phyloP scores from a whole-genome alignment of 2,329 filamentous ascomycete genomes.

The Colletotrichum incanum region DNA sequence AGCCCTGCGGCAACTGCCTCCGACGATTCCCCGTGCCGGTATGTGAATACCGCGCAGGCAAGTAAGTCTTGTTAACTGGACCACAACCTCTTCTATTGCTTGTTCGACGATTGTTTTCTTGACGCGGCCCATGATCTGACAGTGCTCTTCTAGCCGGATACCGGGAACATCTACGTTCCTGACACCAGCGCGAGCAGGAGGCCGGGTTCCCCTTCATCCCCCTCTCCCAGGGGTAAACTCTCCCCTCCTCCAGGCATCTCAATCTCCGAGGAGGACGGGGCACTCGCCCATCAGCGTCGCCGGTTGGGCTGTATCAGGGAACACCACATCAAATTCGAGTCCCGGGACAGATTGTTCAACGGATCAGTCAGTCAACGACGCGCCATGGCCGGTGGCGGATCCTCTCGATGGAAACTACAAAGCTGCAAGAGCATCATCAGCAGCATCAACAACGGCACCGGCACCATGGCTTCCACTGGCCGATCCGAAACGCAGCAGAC shows the following conservation, averaged over 20 bases:
- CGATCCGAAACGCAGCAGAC: conserved; percentile 40
- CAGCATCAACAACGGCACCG: neutral
- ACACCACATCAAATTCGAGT: neutral
- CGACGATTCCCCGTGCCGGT: conserved; percentile 67
- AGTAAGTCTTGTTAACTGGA: conserved; percentile 45
- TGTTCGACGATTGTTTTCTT: neutral
- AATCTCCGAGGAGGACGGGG: conserved; percentile 2
- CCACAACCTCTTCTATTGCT: neutral
- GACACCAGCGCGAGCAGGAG: conserved; percentile 25
- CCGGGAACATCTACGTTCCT: conserved; percentile 36
- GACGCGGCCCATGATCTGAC: conserved; percentile 4
- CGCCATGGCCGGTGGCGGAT: neutral
- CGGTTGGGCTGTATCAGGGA: conserved; percentile 2
- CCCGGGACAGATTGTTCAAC: neutral
- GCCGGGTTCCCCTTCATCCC: conserved; percentile 5
- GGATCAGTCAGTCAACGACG: neutral
- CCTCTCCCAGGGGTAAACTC: conserved; percentile 41
- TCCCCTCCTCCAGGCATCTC: conserved; percentile 43
- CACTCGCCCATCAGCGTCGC: neutral
- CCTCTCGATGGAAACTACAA: neutral
- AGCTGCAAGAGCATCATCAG: neutral
- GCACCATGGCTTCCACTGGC: conserved; percentile 4
- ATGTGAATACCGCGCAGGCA: conserved; percentile 62
- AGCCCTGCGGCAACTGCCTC: conserved; percentile 68
- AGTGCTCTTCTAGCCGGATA: conserved; percentile 21